Base-by-base conservation (phyloP, 2,329 filamentous ascomycete genomes). In the Aspergillus neotritici region DNA sequence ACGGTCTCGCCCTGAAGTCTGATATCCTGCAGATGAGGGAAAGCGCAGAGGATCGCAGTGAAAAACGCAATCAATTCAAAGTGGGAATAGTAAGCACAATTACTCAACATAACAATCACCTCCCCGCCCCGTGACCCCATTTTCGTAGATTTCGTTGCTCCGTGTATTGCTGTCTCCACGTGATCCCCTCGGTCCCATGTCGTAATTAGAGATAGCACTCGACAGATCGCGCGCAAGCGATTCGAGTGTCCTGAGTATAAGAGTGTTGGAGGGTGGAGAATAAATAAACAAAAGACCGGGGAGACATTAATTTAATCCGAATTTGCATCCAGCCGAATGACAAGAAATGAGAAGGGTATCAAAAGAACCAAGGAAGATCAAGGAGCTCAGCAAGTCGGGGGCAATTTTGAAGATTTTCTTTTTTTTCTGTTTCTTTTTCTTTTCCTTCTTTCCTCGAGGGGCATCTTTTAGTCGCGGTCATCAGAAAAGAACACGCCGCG, bases 311-410 rank as follows among this genome's bases (percentile, higher is more conserved):
- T 44, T 46, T 32, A 43, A 50, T 54, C 51, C 44, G 48, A 51
- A 25, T 52, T 50, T 53, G 56, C 45, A 56, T 60, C 58, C 59
- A 60, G 58, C 57, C 60, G 7, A 63, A 60, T 53, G 55, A 57
- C 52, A 56, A 56, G 55, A 61, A 50, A 58, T 51, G 55, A 55
- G 58, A 64, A 62, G 63, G 63, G 63, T 65, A 65, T 65, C 62
- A 64, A 63, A 60, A 60, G 60, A 59, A 58, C 55, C 55, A 58
- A 47, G 49, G 50, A 51, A 54, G 52, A 56, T 54, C 52, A 55
- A 53, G 58, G 44, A 51, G 56, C 51, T 52, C 49, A 53, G 56
- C 49, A 50, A 46, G 46, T 40, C 43, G 37, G 35, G 31, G 34
- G 47, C 40, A 41, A 40, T 33, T 36, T 45, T 37, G 13, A 13